Base-by-base conservation (phyloP, 208 protist species). In the Ichthyophonus hoferi region DNA sequence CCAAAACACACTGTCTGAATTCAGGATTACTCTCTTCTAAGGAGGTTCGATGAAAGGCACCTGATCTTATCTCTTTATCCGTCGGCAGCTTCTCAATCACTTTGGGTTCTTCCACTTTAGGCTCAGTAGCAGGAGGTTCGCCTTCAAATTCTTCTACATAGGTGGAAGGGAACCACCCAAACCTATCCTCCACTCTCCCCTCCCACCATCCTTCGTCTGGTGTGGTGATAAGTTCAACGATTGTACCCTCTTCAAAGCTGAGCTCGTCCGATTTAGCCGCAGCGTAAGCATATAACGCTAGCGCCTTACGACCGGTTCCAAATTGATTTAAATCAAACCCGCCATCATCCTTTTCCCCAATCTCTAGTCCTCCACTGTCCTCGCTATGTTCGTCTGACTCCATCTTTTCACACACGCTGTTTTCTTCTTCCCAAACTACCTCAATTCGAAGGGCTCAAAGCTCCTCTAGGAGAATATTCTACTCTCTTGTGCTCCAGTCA, bases 191-290 rank as follows among this genome's bases (percentile, higher is more conserved):
- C 31, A 87, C 38, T 35, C 84, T 12, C 31, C 84, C 84, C 37
- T 87, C 84, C 84, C 84, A 87, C 84, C 84, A 87, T 31, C 84
- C 84, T 43, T 79, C 84, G 39, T 87, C 84, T 3, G 34, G 40
- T 40, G 2, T 78, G 31, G 17, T 87, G 1, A 77, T 41, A 1
- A 87, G n/a, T 79, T 87, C 14, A 39, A 87, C 39, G 38, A 87
- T 79, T 38, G 41, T 14, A 3, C 50, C 84, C 40, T 77, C 3
- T 34, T 35, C 42, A 40, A 87, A 79, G 50, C 40, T 87, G 1
- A 87, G 39, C 58, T 87, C 84, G 35, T 87, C 84, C 12, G 58
- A 79, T 42, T 58, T 77, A 12, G 14, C 33, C 3, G 58, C 84
- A 38, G 84, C 84, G 41, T 87, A 87, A 7, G 50, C 40, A 31